Evolutionary conservation across 257 asterid species (phyloP).

Genomic region (Linaria vulgaris): DNA sequence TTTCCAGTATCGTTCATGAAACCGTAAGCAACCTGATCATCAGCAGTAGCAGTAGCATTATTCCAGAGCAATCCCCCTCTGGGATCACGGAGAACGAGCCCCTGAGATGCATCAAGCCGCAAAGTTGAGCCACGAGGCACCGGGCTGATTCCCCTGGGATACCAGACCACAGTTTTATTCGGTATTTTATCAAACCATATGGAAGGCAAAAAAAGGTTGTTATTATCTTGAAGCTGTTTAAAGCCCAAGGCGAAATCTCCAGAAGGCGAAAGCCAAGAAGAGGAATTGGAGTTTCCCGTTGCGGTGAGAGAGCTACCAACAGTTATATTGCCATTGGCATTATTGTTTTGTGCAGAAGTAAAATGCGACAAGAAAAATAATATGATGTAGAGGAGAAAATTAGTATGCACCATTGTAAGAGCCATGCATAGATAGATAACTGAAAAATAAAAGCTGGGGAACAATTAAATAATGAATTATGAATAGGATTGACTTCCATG

Average conservation of each 20-base stretch:
- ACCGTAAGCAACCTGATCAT: conserved; percentile 25
- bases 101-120: conserved; percentile 20
- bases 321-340: conserved; percentile 17
- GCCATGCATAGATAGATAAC: no score
- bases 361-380: conserved; percentile 23
- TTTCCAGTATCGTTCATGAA: conserved; percentile 36
- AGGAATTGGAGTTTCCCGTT: conserved; percentile 11
- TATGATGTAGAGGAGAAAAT: no score
- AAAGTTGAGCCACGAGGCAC: conserved; percentile 27
- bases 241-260: conserved; percentile 50
- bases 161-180: conserved; percentile 37
- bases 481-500: no score
- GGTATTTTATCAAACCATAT: conserved; percentile 38
- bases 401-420: no score
- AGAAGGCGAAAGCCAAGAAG: conserved; percentile 48
- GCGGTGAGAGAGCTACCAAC: conserved; percentile 28
- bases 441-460: no score
- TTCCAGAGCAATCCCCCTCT: conserved; percentile 23
- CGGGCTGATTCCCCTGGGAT: conserved; percentile 18
- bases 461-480: no score
- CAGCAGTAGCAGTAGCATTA: background rate
- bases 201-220: conserved; percentile 28
- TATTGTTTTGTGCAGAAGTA: conserved; percentile 36
- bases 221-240: conserved; percentile 18
- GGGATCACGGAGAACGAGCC: conserved; percentile 34